phyloP scores from a whole-genome alignment of 768 basidiomycete species.

The Collybiopsis confluens region DNA sequence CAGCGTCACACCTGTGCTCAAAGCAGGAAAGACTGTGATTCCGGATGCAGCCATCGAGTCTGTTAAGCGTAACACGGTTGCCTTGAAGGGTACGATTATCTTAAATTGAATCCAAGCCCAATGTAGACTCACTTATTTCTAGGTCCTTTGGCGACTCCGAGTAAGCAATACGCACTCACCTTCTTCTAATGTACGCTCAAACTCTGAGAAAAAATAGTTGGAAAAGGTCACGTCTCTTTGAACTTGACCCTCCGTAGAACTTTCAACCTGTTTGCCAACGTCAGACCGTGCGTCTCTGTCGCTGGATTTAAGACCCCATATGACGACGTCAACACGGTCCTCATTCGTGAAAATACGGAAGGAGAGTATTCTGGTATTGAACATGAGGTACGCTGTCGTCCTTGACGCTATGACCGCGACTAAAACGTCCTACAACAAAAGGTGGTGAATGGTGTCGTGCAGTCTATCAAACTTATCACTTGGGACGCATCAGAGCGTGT shows the following conservation, averaged over 20 bases:
- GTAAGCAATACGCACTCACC: conserved; percentile 42
- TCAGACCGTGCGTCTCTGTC: conserved; percentile 94
- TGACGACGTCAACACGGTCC: conserved; percentile 95
- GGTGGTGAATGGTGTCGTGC: conserved; percentile 96
- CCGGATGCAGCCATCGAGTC: conserved; percentile 88
- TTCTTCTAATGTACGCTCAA: not conserved
- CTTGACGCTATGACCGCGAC: conserved; percentile 1
- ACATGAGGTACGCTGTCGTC: conserved; percentile 70
- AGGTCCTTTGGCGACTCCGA: conserved; percentile 97
- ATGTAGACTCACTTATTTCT: not conserved
- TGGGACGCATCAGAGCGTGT: conserved; percentile 99
- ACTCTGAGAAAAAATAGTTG: conserved; percentile 51
- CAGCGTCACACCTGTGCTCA: conserved; percentile 89
- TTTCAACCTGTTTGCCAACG: conserved; percentile 98
- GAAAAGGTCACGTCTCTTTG: conserved; percentile 97
- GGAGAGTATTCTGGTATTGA: conserved; percentile 99
- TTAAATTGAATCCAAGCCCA: not conserved
- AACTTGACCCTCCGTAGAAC: conserved; percentile 96
- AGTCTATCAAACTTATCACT: conserved; percentile 99
- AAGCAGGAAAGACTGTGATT: conserved; percentile 95
- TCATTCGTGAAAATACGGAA: conserved; percentile 99
- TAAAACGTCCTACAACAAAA: conserved; percentile 21
- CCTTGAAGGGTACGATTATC: conserved; percentile 75
- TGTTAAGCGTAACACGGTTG: conserved; percentile 96
- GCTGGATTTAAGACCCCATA: conserved; percentile 98